phyloP scores from a whole-genome alignment of 495 filamentous ascomycete species.

The Neurospora africana region DNA sequence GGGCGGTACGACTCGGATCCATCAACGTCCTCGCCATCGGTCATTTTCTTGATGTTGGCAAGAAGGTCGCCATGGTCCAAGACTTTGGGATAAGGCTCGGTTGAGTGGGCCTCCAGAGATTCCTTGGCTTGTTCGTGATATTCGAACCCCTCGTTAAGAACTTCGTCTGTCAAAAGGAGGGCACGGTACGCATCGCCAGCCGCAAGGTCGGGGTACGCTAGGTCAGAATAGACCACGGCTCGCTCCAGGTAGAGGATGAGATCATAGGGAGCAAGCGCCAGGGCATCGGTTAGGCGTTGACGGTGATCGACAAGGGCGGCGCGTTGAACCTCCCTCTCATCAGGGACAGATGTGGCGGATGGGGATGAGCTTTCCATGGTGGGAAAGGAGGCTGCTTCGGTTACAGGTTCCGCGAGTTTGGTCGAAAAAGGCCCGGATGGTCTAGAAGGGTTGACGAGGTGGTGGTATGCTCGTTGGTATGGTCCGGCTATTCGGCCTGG shows the following conservation, averaged over 20 bases:
- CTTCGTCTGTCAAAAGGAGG: conserved; percentile 72
- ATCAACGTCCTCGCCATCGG: conserved; percentile 18
- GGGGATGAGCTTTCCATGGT: conserved; percentile 30
- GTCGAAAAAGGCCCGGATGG: neutral
- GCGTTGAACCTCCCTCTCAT: conserved; percentile 24
- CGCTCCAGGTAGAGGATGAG: conserved; percentile 65
- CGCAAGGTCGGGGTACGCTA: conserved; percentile 83
- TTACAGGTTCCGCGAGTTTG: neutral
- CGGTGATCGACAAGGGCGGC: conserved; percentile 35
- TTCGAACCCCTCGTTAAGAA: conserved; percentile 56
- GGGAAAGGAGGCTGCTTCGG: neutral
- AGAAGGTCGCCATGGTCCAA: conserved; percentile 32
- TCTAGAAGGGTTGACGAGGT: neutral
- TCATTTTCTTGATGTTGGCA: conserved; percentile 26
- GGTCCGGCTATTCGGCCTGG: neutral
- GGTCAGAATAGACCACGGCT: conserved; percentile 55
- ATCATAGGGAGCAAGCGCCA: conserved; percentile 58
- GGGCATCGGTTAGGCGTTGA: conserved; percentile 35
- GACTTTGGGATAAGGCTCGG: conserved; percentile 24
- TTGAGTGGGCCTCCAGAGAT: conserved; percentile 24
- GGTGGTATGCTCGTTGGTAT: neutral
- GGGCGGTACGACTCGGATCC: conserved; percentile 20
- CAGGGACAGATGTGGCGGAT: conserved; percentile 14
- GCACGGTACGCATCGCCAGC: conserved; percentile 86
- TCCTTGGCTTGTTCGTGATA: conserved; percentile 48